These are phyloP conservation scores for Fusarium nisikadoi DNA, from an alignment of 2,329 filamentous ascomycete species.

Conservation along the genomic window DNA sequence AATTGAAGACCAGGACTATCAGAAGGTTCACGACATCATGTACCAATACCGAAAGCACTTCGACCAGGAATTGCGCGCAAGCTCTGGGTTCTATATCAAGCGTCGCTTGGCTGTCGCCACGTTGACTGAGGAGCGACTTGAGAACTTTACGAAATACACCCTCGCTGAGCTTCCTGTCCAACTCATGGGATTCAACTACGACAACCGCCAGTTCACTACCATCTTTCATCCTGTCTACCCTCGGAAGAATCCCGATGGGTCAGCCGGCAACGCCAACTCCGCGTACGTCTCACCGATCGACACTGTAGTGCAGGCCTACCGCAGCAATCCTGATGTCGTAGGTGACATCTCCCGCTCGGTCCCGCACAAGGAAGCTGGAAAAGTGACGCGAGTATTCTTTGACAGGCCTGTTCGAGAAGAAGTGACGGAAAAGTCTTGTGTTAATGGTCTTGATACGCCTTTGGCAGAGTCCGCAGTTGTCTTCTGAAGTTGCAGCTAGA, in stretches of 20 bases:
- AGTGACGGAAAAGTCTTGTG: too few species aligned
- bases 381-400: not conserved
- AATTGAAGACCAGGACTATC: not conserved
- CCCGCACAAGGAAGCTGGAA: not conserved
- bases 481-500: not conserved
- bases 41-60: not conserved
- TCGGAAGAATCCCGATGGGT: not conserved
- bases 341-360: not conserved
- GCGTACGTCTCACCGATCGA: constrained; percentile 3
- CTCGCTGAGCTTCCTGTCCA: not conserved
- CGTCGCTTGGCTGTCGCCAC: not conserved
- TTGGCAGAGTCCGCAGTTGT: not conserved
- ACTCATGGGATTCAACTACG: not conserved
- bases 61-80: not conserved
- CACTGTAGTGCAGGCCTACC: not conserved
- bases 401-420: not conserved
- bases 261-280: not conserved
- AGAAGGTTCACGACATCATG: not conserved
- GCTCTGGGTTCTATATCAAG: constrained; percentile 4
- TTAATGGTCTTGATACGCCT: rapidly evolving
- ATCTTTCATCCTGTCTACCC: not conserved
- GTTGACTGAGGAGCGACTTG: not conserved
- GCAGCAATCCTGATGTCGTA: not conserved
- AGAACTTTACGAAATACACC: not conserved
- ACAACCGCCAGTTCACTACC: not conserved